phyloP scores from a whole-genome alignment of 495 filamentous ascomycete species.

The Tricharina praecox region DNA sequence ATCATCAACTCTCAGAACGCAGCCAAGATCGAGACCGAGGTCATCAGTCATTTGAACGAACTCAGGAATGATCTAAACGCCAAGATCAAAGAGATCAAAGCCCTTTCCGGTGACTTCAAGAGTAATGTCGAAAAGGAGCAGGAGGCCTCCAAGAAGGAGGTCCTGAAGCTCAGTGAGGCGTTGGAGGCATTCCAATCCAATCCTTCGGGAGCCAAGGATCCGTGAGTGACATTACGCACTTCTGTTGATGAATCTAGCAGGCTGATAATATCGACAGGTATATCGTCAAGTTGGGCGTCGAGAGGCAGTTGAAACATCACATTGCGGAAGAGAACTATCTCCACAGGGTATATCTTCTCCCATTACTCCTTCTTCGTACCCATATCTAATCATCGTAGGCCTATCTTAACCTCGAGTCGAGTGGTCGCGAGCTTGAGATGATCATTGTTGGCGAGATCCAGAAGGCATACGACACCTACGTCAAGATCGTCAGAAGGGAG shows the following conservation, averaged over 20 bases:
- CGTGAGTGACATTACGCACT: too few species aligned
- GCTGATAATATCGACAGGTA: conserved; percentile 30
- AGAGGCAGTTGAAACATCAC: conserved; percentile 76
- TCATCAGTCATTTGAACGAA: conserved; percentile 71
- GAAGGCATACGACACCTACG: conserved; percentile 71
- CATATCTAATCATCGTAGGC: conserved; percentile 39
- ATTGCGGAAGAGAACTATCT: conserved; percentile 96
- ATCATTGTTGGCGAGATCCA: conserved; percentile 96
- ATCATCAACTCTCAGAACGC: conserved; percentile 74
- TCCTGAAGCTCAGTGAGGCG: conserved; percentile 64
- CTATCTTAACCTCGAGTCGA: conserved; percentile 85
- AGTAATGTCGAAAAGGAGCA: conserved; percentile 72
- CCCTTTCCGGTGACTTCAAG: conserved; percentile 81
- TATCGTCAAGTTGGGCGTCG: conserved; percentile 63
- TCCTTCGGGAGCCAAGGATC: conserved; percentile 72
- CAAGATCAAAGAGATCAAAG: conserved; percentile 97
- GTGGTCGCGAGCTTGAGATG: conserved; percentile 81
- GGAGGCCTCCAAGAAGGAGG: conserved; percentile 49
- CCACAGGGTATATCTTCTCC: conserved; percentile 48
- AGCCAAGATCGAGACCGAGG: conserved; percentile 73
- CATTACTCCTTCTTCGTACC: not conserved
- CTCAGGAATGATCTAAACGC: conserved; percentile 74
- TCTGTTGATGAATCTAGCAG: not conserved
- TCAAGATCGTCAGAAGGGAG: conserved; percentile 74
- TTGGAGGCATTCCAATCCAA: conserved; percentile 62